phyloP scores from a whole-genome alignment of 768 basidiomycete species.

The Macrolepiota albuminosa region DNA sequence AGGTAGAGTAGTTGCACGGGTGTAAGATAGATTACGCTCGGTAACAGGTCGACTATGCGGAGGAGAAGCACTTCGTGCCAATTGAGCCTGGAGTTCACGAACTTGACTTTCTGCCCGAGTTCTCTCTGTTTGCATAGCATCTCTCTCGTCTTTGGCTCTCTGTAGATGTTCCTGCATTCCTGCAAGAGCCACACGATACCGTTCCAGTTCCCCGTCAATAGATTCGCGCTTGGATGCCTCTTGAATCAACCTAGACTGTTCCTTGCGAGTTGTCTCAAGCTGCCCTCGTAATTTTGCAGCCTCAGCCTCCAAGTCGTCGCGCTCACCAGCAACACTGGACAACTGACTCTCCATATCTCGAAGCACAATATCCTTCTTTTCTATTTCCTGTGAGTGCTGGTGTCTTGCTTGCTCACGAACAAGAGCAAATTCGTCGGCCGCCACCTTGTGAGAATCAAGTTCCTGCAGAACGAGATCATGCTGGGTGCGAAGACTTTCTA shows the following conservation, averaged over 20 bases:
- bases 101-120: slow-evolving; percentile 60
- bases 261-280: slow-evolving; percentile 49
- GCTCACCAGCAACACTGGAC: slow-evolving; percentile 36
- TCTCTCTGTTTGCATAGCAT: slow-evolving; percentile 69
- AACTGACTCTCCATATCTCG: slow-evolving; percentile 48
- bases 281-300: slow-evolving; percentile 54
- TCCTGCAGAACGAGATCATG: slow-evolving; percentile 50
- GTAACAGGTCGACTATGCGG: slow-evolving; percentile 47
- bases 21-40: slow-evolving; percentile 51
- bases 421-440: slow-evolving; percentile 45
- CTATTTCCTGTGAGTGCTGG: slow-evolving; percentile 41
- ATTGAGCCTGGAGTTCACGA: slow-evolving; percentile 76
- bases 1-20: slow-evolving; percentile 56
- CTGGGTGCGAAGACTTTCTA: slow-evolving; percentile 41
- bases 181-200: slow-evolving; percentile 67
- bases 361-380: slow-evolving; percentile 46
- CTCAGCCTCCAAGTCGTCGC: slow-evolving; percentile 37
- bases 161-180: slow-evolving; percentile 78
- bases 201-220: slow-evolving; percentile 70
- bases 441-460: slow-evolving; percentile 53
- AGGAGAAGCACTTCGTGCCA: slow-evolving; percentile 53
- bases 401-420: slow-evolving; percentile 37
- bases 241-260: slow-evolving; percentile 60
- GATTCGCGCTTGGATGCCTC: slow-evolving; percentile 76
- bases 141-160: slow-evolving; percentile 79